phyloP scores from a whole-genome alignment of 2,329 filamentous ascomycete genomes.

The Ophiostoma tasmaniense region DNA sequence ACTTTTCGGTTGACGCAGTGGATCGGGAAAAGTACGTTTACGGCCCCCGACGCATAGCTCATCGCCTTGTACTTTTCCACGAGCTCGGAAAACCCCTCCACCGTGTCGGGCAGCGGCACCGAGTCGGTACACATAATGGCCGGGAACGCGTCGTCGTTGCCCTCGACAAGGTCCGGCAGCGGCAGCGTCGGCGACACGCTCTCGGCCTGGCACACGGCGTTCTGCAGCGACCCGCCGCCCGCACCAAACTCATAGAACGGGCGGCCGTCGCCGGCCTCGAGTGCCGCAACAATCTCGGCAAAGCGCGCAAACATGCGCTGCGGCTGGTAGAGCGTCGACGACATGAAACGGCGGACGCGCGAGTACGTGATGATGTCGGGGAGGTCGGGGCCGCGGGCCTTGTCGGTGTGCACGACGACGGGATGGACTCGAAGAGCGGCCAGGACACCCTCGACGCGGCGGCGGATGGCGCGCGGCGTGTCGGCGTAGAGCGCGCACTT shows the following conservation, averaged over 20 bases:
- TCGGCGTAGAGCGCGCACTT: conserved; percentile 37
- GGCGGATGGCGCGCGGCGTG: conserved; percentile 32
- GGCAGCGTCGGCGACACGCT: conserved; percentile 28
- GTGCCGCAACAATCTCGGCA: conserved; percentile 35
- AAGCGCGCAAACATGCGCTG: conserved; percentile 34
- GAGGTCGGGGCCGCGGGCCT: conserved; percentile 30
- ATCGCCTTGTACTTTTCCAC: conserved; percentile 29
- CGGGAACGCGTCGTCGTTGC: conserved; percentile 35
- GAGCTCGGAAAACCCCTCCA: conserved; percentile 30
- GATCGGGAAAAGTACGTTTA: conserved; percentile 35
- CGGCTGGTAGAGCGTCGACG: conserved; percentile 38
- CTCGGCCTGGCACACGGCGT: conserved; percentile 27
- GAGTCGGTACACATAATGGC: conserved; percentile 40
- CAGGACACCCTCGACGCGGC: conserved; percentile 34
- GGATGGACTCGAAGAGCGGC: conserved; percentile 37
- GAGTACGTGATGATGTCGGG: conserved; percentile 44
- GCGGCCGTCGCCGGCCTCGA: conserved; percentile 37
- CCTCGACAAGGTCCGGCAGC: conserved; percentile 26
- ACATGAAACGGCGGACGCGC: conserved; percentile 36
- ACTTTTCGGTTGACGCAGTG: conserved; percentile 33
- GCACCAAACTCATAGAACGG: conserved; percentile 33
- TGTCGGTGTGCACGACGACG: conserved; percentile 32
- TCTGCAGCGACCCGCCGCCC: conserved; percentile 13
- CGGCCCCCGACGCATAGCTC: conserved; percentile 36
- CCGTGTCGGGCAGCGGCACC: conserved; percentile 26